A percentile compares a stretch with the other conserved stretches of the same genome.
phyloP scores from a whole-genome alignment of 2,329 filamentous ascomycete species.

The Xylariales sp. region DNA sequence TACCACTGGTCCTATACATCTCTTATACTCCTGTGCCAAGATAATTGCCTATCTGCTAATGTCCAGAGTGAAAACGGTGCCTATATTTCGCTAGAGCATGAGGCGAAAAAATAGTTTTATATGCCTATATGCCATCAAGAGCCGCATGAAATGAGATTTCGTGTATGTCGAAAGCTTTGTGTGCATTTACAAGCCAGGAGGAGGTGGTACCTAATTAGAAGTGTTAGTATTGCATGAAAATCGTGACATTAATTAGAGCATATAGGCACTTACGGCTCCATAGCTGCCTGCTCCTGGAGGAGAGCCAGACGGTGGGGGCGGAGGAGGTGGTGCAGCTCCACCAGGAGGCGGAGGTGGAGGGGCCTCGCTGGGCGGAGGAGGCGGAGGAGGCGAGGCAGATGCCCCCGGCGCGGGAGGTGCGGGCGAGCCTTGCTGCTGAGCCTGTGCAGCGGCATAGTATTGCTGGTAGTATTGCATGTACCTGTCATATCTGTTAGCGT shows the following conservation, averaged over 20 bases:
- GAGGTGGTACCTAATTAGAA: conserved; percentile 45
- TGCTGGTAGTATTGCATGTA: conserved; percentile 72
- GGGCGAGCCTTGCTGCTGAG: conserved; percentile 40
- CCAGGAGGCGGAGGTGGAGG: conserved; percentile 60
- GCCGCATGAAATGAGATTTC: too few relatives aligned
- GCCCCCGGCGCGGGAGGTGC: conserved; percentile 39
- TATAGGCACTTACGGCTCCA: conserved; percentile 51
- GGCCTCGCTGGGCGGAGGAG: conserved; percentile 54
- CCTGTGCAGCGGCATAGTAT: conserved; percentile 55
- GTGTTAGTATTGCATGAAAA: conserved; percentile 12
- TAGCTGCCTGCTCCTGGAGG: conserved; percentile 54
- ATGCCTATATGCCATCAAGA: too few relatives aligned
- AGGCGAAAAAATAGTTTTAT: too few relatives aligned
- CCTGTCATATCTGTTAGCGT: conserved; percentile 21
- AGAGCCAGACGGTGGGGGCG: conserved; percentile 47
- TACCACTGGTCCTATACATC: too few relatives aligned
- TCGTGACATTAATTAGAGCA: too few relatives aligned
- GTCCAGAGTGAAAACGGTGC: too few relatives aligned
- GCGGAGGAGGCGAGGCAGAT: conserved; percentile 49
- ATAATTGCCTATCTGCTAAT: too few relatives aligned
- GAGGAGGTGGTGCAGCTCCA: conserved; percentile 49
- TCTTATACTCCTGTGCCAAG: too few relatives aligned
- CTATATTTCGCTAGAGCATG: too few relatives aligned
- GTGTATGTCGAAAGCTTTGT: too few relatives aligned
- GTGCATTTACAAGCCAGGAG: conserved; percentile 44